These are phyloP conservation scores for Lecanosticta acicola DNA, from an alignment of 2,329 filamentous ascomycete genomes.

Conservation along the genomic window DNA sequence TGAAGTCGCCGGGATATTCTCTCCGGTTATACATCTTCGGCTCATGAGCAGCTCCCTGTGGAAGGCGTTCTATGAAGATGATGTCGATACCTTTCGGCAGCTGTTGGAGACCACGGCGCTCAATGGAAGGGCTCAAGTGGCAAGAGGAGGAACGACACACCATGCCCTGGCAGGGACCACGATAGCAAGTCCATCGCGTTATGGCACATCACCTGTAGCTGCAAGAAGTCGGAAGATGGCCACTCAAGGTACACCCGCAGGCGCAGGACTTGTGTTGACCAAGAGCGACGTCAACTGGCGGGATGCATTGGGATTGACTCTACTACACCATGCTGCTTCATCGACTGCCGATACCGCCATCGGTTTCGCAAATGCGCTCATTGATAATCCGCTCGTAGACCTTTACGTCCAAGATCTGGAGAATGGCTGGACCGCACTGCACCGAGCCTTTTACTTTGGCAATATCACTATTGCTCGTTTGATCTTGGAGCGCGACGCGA, in stretches of 20 bases:
- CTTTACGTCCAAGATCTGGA: constrained; percentile 82
- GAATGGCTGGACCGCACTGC: constrained; percentile 92
- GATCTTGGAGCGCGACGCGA: constrained; percentile 71
- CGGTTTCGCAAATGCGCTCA: constrained; percentile 69
- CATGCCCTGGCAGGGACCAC: constrained; percentile 24
- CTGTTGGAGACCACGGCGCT: constrained; percentile 69
- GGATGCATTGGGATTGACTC: constrained; percentile 72
- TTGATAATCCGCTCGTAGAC: constrained; percentile 78
- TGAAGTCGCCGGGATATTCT: constrained; percentile 47
- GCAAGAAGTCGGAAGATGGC: constrained; percentile 32
- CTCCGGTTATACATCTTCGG: constrained; percentile 34
- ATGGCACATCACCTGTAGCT: constrained; percentile 42
- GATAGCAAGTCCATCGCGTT: constrained; percentile 41
- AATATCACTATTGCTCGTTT: constrained; percentile 81
- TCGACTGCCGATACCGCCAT: constrained; percentile 64
- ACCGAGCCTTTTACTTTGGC: constrained; percentile 82
- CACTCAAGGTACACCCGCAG: constrained; percentile 41
- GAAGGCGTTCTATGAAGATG: constrained; percentile 95
- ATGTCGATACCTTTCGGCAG: constrained; percentile 91
- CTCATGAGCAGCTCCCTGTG: constrained; percentile 95
- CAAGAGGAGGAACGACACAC: constrained; percentile 35
- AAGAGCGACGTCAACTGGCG: constrained; percentile 75
- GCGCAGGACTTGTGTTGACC: constrained; percentile 45
- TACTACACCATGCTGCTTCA: constrained; percentile 78
- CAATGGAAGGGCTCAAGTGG: constrained; percentile 47